Base-by-base conservation (phyloP, 352 stramenopile genomes). In the Phytophthora fragariaefolia region DNA sequence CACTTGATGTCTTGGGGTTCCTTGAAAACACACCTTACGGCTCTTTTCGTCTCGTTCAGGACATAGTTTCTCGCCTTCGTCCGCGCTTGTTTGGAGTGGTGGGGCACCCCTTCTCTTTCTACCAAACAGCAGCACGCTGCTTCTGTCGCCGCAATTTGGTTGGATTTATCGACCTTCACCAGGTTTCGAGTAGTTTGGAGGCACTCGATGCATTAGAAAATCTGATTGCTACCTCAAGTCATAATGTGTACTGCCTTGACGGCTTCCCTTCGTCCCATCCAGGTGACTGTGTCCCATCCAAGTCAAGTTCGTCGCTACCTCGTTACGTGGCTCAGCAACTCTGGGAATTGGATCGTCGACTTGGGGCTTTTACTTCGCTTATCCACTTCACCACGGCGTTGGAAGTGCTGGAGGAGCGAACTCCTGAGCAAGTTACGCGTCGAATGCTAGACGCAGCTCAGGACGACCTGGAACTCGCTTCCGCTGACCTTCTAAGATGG, bases 271-370 rank as follows among this genome's bases (percentile, higher is more conserved):
- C 68, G 50, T 74, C 65, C 55, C 51, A 53, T 43, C 32, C 55
- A 53, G 48, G 56, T 56, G 61, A 42, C 28, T 48, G 15, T 7
- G 28, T 20, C 27, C 22, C 46, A 55, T 49, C 45, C 46, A 62
- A 42, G n/a, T 26, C 48, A 48, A 62, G 7, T 20, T 36, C 34
- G 10, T 56, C 52, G 43, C 54, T 45, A 18, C 66, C 65, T 53
- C 80, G 71, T 56, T 86, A 84, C 69, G 69, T 74, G 22, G 68
- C 74, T 4, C 71, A 89, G 59, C 76, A 91, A 48, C 32, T 89
- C 12, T 74, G 64, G 56, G 55, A 74, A 13, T 49, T 91, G n/a
- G 71, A 83, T 48, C 47, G 43, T 26, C 18, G 52, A 23, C 54
- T 78, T 2, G 78, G 66, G 1, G 15, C 42, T 7, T 50, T 87